Conservation (phyloP, 2,329 filamentous ascomycete genomes). For the Cadophora sp. region DNA sequence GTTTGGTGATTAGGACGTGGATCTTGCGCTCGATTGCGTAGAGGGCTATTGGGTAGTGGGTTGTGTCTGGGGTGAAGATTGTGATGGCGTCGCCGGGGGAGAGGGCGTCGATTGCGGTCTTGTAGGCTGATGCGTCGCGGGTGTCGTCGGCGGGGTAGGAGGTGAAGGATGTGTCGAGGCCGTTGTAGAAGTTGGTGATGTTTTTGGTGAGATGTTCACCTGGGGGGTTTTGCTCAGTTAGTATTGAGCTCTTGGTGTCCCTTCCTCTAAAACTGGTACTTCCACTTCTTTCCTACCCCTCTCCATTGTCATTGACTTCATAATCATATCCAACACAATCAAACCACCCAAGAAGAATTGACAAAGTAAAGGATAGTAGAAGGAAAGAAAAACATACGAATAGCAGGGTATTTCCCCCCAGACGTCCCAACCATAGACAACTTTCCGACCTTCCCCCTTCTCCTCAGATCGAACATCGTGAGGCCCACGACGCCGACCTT, state of each 20-base stretch:
- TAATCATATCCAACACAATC: not conserved
- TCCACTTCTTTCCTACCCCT: not conserved
- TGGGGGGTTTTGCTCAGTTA: slow-evolving; percentile 47
- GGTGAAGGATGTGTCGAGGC: slow-evolving; percentile 83
- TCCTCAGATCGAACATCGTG: slow-evolving; percentile 86
- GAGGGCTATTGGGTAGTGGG: slow-evolving; percentile 88
- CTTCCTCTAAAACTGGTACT: not conserved
- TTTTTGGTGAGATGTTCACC: slow-evolving; percentile 86
- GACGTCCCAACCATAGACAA: slow-evolving; percentile 91
- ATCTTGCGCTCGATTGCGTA: slow-evolving; percentile 89
- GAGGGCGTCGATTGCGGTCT: slow-evolving; percentile 84
- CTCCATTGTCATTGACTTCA: not conserved
- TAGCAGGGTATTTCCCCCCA: slow-evolving; percentile 88
- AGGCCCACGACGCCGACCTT: slow-evolving; percentile 94
- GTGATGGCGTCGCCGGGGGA: slow-evolving; percentile 87
- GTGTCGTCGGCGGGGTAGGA: slow-evolving; percentile 80
- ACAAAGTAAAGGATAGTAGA: not conserved
- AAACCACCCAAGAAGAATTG: no score
- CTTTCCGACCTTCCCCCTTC: slow-evolving; percentile 85
- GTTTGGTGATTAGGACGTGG: slow-evolving; percentile 94
- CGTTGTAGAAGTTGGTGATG: slow-evolving; percentile 87
- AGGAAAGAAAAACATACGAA: slow-evolving; percentile 64
- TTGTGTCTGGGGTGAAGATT: slow-evolving; percentile 94
- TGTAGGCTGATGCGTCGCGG: slow-evolving; percentile 83
- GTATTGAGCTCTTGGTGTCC: not conserved